Conservation (phyloP, 2,329 filamentous ascomycete species). For the Didymella pinodella region DNA sequence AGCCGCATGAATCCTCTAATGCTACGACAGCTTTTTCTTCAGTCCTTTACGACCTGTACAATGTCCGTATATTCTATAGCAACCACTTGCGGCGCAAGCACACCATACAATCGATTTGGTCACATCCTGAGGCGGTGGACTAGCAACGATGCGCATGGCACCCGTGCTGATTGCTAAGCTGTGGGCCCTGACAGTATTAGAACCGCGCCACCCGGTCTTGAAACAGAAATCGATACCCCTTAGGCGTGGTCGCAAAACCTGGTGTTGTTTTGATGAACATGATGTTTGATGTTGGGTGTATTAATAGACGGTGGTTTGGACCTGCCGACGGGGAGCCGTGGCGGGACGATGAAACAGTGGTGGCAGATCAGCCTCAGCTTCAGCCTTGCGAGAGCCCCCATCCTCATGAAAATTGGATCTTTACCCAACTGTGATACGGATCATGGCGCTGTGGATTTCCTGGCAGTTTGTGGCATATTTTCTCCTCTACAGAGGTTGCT, state of each 20-base stretch:
- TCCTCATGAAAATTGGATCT: no score
- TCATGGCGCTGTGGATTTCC: no score
- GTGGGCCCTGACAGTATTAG: constrained; percentile 14
- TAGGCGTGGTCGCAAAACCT: constrained; percentile 2
- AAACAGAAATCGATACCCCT: constrained; percentile 8
- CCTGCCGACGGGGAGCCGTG: constrained; percentile 13
- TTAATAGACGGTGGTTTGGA: constrained; percentile 3
- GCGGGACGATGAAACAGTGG: constrained; percentile 18
- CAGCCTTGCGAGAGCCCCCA: no score
- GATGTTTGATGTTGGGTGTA: constrained; percentile 15
- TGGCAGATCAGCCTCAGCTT: neutral
- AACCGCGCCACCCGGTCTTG: neutral
- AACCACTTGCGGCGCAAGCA: neutral
- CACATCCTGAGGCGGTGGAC: neutral
- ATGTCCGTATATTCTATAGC: neutral
- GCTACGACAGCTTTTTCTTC: neutral
- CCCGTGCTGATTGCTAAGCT: neutral
- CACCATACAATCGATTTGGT: neutral
- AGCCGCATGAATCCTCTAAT: constrained; percentile 1
- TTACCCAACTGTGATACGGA: neutral
- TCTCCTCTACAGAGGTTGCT: no score
- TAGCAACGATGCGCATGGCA: neutral
- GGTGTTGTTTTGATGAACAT: neutral
- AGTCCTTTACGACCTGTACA: neutral
- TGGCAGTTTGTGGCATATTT: no score